Evolutionary conservation across 106 monocot species (phyloP).

Genomic region (Allium fistulosum): DNA sequence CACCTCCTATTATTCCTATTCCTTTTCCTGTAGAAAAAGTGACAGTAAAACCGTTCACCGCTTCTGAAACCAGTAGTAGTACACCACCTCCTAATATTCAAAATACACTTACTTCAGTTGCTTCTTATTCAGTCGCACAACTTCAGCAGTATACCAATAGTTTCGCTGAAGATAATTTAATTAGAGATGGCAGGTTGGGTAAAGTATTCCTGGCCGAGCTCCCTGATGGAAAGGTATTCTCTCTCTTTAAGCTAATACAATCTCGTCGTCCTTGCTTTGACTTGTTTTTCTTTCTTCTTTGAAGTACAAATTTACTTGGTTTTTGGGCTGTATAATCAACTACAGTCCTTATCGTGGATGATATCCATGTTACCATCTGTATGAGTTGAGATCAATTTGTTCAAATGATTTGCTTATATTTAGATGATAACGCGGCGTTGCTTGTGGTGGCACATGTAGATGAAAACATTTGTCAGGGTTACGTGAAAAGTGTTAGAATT

Average conservation of each 20-base stretch:
- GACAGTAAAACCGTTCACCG: slow-evolving; percentile 29
- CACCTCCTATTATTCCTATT: slow-evolving; percentile 8
- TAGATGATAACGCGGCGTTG: too few species aligned
- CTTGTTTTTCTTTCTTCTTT: too few species aligned
- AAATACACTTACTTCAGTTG: slow-evolving; percentile 34
- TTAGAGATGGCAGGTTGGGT: slow-evolving; percentile 67
- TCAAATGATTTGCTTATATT: too few species aligned
- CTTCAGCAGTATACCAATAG: slow-evolving; percentile 96
- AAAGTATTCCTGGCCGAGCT: slow-evolving; percentile 72
- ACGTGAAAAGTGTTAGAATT: too few species aligned
- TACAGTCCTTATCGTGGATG: too few species aligned
- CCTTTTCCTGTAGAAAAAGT: slow-evolving; percentile 37
- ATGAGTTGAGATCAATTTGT: too few species aligned
- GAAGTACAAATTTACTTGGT: too few species aligned
- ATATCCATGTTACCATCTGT: too few species aligned
- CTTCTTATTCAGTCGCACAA: slow-evolving; percentile 74
- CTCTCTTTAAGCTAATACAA: background rate
- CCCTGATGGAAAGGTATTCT: slow-evolving; percentile 74
- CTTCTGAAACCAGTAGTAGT: slow-evolving; percentile 19
- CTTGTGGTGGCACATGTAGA: too few species aligned
- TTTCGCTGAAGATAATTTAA: slow-evolving; percentile 81
- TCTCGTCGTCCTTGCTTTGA: too few species aligned
- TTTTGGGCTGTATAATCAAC: too few species aligned
- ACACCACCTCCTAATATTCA: slow-evolving; percentile 17
- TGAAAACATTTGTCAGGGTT: too few species aligned